These are phyloP conservation scores for Ophiostoma australiae DNA, from an alignment of 2,329 filamentous ascomycete genomes.

Conservation along the genomic window DNA sequence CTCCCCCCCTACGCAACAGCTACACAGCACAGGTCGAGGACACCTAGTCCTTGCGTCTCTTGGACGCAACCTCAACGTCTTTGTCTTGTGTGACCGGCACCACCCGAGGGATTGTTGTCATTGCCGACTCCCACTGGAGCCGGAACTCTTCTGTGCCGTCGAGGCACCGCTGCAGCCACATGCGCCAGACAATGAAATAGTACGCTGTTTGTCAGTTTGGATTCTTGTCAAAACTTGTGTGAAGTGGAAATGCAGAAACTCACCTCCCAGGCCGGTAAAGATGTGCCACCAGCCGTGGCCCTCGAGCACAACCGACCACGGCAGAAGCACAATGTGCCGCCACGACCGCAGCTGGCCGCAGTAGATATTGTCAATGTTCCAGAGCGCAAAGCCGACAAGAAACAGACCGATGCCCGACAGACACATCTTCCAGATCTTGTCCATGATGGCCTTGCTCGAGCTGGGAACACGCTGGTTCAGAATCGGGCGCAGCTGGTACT, in stretches of 20 bases:
- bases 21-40: not conserved
- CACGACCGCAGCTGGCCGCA: conserved; percentile 61
- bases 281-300: conserved; percentile 62
- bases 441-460: conserved; percentile 47
- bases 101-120: conserved; percentile 50
- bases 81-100: conserved; percentile 31
- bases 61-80: conserved; percentile 19
- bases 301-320: conserved; percentile 70
- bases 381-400: conserved; percentile 68
- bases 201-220: conserved; percentile 50
- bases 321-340: conserved; percentile 65
- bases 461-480: conserved; percentile 42
- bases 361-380: conserved; percentile 74
- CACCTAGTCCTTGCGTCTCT: conserved; percentile 30
- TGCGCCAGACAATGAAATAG: conserved; percentile 77
- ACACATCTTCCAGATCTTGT: conserved; percentile 73
- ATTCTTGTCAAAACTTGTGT: not conserved
- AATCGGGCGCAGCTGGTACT: conserved; percentile 44
- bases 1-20: not conserved
- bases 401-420: conserved; percentile 63
- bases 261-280: conserved; percentile 70
- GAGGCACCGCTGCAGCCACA: conserved; percentile 73
- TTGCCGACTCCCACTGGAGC: conserved; percentile 62
- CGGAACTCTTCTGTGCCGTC: conserved; percentile 66
- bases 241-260: conserved; percentile 14